Percentiles rank a stretch among this genome's conserved stretches.
These are phyloP conservation scores for Hericium coralloides DNA, from an alignment of 768 basidiomycete species.

Conservation along the genomic window DNA sequence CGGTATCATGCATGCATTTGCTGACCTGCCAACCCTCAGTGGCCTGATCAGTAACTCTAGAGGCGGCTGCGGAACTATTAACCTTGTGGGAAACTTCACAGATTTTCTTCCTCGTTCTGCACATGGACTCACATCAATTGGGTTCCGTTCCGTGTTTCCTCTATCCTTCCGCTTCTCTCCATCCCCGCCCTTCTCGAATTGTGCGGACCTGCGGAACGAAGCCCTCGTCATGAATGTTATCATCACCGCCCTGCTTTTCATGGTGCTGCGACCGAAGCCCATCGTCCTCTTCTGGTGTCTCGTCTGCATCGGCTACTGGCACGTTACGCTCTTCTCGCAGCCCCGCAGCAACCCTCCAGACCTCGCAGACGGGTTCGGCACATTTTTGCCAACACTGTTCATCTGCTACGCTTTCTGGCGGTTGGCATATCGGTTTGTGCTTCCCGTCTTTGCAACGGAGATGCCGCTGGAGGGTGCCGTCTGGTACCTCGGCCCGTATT, in stretches of 20 bases:
- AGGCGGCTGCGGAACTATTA: constrained; percentile 72
- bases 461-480: constrained; percentile 66
- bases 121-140: constrained; percentile 60
- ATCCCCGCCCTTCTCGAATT: constrained; percentile 44
- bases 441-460: constrained; percentile 52
- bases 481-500: constrained; percentile 70
- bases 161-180: constrained; percentile 52
- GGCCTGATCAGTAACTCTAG: constrained; percentile 52
- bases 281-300: constrained; percentile 67
- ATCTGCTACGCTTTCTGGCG: constrained; percentile 77
- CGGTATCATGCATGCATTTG: background rate
- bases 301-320: constrained; percentile 84
- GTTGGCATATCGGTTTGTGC: constrained; percentile 60
- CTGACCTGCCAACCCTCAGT: constrained; percentile 25
- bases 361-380: constrained; percentile 61
- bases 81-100: constrained; percentile 66
- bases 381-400: constrained; percentile 73
- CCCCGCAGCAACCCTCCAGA: constrained; percentile 58
- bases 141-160: constrained; percentile 71
- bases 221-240: constrained; percentile 71
- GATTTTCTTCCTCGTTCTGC: constrained; percentile 49
- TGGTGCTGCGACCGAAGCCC: constrained; percentile 62
- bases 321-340: constrained; percentile 72
- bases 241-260: constrained; percentile 57
- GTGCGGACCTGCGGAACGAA: constrained; percentile 58